These are phyloP conservation scores for Beauveria medogensis DNA, from an alignment of 2,329 filamentous ascomycete species.

Conservation along the genomic window DNA sequence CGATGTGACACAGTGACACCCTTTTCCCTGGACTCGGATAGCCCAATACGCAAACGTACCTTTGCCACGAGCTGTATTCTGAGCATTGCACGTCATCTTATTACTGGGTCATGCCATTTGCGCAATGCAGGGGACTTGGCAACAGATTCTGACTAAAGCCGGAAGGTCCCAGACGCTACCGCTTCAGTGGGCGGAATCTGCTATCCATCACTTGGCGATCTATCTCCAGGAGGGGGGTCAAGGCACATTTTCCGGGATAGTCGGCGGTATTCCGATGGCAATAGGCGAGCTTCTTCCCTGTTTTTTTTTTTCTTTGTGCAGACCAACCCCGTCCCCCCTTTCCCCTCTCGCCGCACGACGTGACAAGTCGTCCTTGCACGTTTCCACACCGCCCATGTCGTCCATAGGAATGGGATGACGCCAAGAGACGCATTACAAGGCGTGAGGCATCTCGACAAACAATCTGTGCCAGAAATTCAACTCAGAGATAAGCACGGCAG, in stretches of 20 bases:
- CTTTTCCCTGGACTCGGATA: background rate
- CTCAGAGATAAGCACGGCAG: too few relatives aligned
- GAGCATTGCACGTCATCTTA: background rate
- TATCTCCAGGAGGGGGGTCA: background rate
- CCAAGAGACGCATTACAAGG: too few relatives aligned
- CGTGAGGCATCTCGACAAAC: background rate
- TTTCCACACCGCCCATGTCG: too few relatives aligned
- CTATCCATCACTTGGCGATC: constrained; percentile 3
- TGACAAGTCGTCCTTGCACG: too few relatives aligned
- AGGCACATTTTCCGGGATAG: background rate
- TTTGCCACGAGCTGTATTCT: background rate
- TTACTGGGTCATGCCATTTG: background rate
- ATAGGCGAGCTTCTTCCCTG: too few relatives aligned
- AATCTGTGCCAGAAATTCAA: too few relatives aligned
- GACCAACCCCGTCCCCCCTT: too few relatives aligned
- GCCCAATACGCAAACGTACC: background rate
- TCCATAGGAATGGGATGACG: too few relatives aligned
- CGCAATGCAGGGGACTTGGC: background rate
- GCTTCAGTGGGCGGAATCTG: constrained; percentile 2
- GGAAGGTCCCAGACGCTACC: background rate
- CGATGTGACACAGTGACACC: background rate
- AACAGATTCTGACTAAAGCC: background rate
- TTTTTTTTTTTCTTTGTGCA: too few relatives aligned
- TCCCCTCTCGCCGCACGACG: too few relatives aligned
- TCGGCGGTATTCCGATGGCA: too few relatives aligned